Conservation (phyloP, 2,329 filamentous ascomycete genomes). For the Sclerotinia borealis region DNA sequence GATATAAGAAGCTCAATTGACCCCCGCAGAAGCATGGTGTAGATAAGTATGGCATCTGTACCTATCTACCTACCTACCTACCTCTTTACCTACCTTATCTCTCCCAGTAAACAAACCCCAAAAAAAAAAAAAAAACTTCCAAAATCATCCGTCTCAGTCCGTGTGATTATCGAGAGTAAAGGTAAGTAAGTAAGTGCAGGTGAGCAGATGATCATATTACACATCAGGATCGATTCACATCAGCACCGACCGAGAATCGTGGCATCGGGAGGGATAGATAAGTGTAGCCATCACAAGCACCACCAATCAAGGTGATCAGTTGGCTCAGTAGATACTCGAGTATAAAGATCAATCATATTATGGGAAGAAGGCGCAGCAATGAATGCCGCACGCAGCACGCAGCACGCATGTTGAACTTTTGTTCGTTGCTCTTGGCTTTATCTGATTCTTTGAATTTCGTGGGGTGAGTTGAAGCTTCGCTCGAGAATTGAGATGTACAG, state of each 20-base stretch:
- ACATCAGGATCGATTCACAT: not conserved
- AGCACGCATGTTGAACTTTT: not conserved
- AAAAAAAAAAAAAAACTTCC: too few species aligned
- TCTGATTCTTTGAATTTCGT: not conserved
- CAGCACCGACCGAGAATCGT: not conserved
- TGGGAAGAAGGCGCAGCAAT: constrained; percentile 10
- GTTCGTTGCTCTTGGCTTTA: not conserved
- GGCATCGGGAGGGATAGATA: constrained; percentile 7
- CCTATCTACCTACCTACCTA: too few species aligned
- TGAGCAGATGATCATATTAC: constrained; percentile 21
- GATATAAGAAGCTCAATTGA: not conserved
- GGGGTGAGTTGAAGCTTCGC: constrained; percentile 1
- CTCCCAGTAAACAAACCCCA: not conserved
- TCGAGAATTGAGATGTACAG: not conserved
- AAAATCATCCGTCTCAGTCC: not conserved
- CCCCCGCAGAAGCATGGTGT: not conserved
- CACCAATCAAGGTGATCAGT: not conserved
- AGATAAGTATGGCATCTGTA: too few species aligned
- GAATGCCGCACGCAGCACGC: too few species aligned
- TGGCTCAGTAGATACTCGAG: too few species aligned
- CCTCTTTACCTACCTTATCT: not conserved
- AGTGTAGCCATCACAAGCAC: too few species aligned
- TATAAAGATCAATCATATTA: constrained; percentile 4
- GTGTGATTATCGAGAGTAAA: not conserved
- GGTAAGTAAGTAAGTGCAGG: not conserved